phyloP scores from a whole-genome alignment of 2,329 filamentous ascomycete genomes.

The Dactylellina sp. region DNA sequence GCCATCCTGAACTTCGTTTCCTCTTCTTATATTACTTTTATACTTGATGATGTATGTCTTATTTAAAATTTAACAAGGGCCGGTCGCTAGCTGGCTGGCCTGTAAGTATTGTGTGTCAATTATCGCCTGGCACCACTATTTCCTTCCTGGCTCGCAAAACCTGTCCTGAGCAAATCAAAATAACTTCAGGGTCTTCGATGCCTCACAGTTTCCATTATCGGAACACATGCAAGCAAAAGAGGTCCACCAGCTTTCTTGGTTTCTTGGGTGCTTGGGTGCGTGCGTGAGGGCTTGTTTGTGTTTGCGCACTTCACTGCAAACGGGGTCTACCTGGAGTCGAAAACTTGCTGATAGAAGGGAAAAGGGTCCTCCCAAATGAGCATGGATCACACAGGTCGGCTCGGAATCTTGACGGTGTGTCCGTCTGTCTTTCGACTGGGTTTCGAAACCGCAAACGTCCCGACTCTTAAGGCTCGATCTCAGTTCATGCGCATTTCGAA shows the following conservation, averaged over 20 bases:
- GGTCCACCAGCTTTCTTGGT: background rate
- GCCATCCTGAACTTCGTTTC: constrained; percentile 27
- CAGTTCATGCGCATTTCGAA: constrained; percentile 6
- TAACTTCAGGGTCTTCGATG: constrained; percentile 7
- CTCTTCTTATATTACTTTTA: constrained; percentile 12
- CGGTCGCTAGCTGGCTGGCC: background rate
- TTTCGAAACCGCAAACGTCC: constrained; percentile 43
- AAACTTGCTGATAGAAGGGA: constrained; percentile 25
- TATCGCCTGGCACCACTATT: no score
- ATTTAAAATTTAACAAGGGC: no score
- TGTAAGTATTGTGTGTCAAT: background rate
- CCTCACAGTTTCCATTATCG: constrained; percentile 23
- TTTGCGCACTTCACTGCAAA: constrained; percentile 21
- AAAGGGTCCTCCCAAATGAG: constrained; percentile 9
- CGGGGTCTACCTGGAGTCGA: constrained; percentile 33
- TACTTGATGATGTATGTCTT: background rate
- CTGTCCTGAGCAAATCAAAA: background rate
- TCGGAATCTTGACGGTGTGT: constrained; percentile 5
- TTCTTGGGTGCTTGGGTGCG: background rate
- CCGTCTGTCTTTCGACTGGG: constrained; percentile 2
- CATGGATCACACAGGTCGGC: constrained; percentile 3
- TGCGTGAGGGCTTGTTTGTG: background rate
- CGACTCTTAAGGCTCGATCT: background rate
- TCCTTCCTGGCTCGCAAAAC: background rate
- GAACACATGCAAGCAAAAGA: constrained; percentile 11